These are phyloP conservation scores for Plenodomus biglobosus DNA, from an alignment of 2,329 filamentous ascomycete species.

Conservation along the genomic window DNA sequence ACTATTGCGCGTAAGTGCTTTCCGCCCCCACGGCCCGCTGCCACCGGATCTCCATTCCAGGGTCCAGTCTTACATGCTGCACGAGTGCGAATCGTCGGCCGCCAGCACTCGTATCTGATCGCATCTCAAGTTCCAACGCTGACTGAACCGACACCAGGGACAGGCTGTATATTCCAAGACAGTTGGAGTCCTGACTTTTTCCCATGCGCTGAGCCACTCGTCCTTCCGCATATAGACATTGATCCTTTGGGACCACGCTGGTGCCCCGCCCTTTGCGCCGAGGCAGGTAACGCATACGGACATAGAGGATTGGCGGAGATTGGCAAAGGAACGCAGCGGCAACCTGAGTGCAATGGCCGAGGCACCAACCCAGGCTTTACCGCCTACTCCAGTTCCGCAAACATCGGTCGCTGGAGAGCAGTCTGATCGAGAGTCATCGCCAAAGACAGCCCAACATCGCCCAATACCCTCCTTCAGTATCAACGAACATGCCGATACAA, in stretches of 20 bases:
- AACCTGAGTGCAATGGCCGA: slow-evolving; percentile 32
- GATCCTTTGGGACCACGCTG: slow-evolving; percentile 7
- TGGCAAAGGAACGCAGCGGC: slow-evolving; percentile 5
- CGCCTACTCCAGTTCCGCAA: slow-evolving; percentile 28
- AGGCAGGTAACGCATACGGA: slow-evolving; percentile 16
- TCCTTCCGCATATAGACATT: not conserved
- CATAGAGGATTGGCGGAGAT: slow-evolving; percentile 8
- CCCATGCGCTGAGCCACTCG: not conserved
- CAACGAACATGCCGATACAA: slow-evolving; percentile 33
- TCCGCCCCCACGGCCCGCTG: slow-evolving; percentile 9
- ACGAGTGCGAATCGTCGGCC: slow-evolving; percentile 11
- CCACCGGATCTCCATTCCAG: slow-evolving; percentile 17
- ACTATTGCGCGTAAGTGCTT: slow-evolving; percentile 19
- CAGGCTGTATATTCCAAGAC: not conserved
- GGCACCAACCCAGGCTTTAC: slow-evolving; percentile 25
- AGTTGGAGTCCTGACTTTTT: not conserved
- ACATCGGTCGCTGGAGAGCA: slow-evolving; percentile 10
- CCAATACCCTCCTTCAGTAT: slow-evolving; percentile 39
- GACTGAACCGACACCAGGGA: slow-evolving; percentile 7
- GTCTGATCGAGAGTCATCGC: slow-evolving; percentile 27
- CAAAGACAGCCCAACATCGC: slow-evolving; percentile 15
- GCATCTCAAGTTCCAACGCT: slow-evolving; percentile 15
- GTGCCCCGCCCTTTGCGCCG: slow-evolving; percentile 13
- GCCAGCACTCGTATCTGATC: slow-evolving; percentile 6
- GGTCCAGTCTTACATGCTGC: slow-evolving; percentile 21